phyloP scores from a whole-genome alignment of 2,329 filamentous ascomycete species.

The Pestalotiopsis sp. region DNA sequence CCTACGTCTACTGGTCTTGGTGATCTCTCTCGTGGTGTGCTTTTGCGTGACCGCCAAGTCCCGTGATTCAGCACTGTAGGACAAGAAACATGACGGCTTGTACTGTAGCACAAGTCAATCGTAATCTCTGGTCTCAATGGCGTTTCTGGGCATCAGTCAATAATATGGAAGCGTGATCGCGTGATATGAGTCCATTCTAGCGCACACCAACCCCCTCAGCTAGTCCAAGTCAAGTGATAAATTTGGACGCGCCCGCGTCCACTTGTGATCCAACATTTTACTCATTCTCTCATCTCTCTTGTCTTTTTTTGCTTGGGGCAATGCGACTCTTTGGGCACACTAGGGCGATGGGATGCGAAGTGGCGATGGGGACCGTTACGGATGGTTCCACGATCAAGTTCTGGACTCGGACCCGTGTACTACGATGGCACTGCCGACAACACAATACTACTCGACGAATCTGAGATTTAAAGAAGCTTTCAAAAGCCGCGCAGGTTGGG shows the following conservation, averaged over 20 bases:
- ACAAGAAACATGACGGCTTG: background rate
- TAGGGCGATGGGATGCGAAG: background rate
- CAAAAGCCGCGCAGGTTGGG: too few species aligned
- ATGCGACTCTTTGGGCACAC: background rate
- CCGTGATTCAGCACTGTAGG: background rate
- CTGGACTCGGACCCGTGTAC: too few species aligned
- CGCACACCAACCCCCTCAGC: background rate
- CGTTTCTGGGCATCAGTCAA: background rate
- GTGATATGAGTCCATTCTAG: slow-evolving; percentile 9
- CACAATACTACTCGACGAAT: too few species aligned
- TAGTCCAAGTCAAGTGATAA: background rate
- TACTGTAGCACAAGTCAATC: background rate
- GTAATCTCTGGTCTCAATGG: background rate
- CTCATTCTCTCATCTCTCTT: background rate
- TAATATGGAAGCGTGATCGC: background rate
- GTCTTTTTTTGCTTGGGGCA: background rate
- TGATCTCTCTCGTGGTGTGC: background rate
- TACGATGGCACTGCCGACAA: too few species aligned
- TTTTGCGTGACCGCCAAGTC: background rate
- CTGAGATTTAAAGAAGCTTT: too few species aligned
- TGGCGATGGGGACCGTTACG: background rate
- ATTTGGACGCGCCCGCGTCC: background rate
- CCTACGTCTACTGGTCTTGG: background rate
- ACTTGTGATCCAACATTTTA: background rate
- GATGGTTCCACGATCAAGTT: too few species aligned